Percentiles rank a stretch among this genome's conserved stretches.
Evolutionary conservation across 257 asterid genomes (phyloP).

Genomic region (Forsythia suspensa): DNA sequence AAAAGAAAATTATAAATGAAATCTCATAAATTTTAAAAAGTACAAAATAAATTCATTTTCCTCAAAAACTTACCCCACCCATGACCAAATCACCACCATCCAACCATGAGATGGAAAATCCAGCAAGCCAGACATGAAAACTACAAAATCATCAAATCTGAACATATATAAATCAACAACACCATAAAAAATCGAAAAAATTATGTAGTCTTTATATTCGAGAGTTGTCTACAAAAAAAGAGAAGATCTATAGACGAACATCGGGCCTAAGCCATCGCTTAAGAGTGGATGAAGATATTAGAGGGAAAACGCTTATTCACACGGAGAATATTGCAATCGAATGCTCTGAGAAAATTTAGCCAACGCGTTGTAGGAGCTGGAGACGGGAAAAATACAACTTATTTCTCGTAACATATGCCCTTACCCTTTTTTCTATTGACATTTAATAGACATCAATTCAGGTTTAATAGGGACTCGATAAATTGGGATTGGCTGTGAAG

Average conservation of each 20-base stretch:
- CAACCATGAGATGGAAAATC: no score
- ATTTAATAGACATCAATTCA: constrained; percentile 50
- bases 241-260: constrained; percentile 44
- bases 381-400: not conserved
- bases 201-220: not conserved
- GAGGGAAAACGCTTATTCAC: not conserved
- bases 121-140: no score
- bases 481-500: constrained; percentile 38
- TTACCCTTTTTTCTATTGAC: constrained; percentile 78
- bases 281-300: constrained; percentile 61
- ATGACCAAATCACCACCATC: no score
- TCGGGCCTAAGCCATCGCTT: constrained; percentile 92
- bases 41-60: no score
- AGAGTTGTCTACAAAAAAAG: not conserved
- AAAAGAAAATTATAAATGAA: no score
- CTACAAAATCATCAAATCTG: constrained; percentile 36
- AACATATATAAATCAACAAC: not conserved
- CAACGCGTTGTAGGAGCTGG: not conserved
- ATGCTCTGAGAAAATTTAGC: not conserved
- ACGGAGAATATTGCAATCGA: constrained; percentile 13
- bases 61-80: no score
- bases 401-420: not conserved
- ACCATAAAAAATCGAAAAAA: not conserved
- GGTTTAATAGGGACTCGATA: constrained; percentile 43
- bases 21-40: no score